Evolutionary conservation across 768 basidiomycete species (phyloP).

Genomic region (Clathrus columnatus): DNA sequence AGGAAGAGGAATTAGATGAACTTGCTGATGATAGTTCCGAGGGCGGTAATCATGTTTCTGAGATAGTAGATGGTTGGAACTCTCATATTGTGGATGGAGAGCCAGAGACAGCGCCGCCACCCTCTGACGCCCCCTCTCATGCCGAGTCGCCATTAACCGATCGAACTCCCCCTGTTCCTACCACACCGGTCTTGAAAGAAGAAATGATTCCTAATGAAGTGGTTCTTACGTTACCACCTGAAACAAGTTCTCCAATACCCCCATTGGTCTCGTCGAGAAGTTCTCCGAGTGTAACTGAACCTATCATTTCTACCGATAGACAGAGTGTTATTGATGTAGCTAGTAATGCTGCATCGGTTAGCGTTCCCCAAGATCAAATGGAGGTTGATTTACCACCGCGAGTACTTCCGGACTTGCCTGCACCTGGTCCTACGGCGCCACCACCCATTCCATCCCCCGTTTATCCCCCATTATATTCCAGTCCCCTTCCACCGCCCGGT

Average conservation of each 20-base stretch:
- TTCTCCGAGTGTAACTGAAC: too few species aligned
- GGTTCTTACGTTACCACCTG: not conserved
- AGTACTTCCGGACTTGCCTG: not conserved
- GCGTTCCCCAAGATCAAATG: not conserved
- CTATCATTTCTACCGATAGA: too few species aligned
- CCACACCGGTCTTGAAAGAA: not conserved
- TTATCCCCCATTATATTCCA: not conserved
- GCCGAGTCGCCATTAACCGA: not conserved
- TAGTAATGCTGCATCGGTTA: too few species aligned
- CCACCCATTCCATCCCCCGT: not conserved
- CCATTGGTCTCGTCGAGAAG: too few species aligned
- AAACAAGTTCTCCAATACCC: not conserved
- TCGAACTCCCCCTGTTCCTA: not conserved
- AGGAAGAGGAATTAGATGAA: constrained; percentile 6
- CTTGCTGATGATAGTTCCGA: not conserved
- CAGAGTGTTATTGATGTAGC: too few species aligned
- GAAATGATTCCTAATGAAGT: not conserved
- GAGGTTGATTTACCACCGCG: not conserved
- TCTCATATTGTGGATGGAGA: not conserved
- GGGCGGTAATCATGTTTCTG: not conserved
- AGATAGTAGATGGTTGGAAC: not conserved
- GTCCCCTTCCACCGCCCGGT: not conserved
- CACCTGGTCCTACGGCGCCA: not conserved
- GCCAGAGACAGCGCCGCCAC: not conserved
- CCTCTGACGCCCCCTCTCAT: not conserved